Evolutionary conservation across 441 rosid genomes (phyloP).

Genomic region (Brassica balearica): DNA sequence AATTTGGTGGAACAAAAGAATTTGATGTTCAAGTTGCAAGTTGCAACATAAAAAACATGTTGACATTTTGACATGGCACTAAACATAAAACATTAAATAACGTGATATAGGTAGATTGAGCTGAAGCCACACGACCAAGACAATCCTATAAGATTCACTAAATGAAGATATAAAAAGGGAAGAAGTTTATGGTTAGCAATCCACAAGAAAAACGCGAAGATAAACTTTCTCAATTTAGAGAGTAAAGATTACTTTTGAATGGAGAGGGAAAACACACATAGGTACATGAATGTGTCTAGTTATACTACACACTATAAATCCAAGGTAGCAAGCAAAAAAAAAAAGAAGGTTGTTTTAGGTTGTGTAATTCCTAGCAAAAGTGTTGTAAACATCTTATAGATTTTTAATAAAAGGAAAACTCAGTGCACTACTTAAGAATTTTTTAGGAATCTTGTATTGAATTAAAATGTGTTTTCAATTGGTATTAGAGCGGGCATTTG

Average conservation of each 20-base stretch:
- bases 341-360: not conserved
- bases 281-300: not conserved
- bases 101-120: not conserved
- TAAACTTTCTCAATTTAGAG: not conserved
- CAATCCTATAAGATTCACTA: not conserved
- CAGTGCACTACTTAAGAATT: not conserved
- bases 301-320: not conserved
- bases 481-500: not conserved
- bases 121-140: not conserved
- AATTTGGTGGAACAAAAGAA: not conserved
- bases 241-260: not conserved
- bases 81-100: not conserved
- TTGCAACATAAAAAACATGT: not conserved
- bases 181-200: not conserved
- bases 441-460: not conserved
- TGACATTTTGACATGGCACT: not conserved
- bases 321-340: not conserved
- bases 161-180: not conserved
- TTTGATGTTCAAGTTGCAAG: not conserved
- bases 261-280: not conserved
- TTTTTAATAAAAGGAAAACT: not conserved
- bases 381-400: not conserved
- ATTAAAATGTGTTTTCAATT: not conserved
- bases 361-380: not conserved
- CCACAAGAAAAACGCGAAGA: not conserved